phyloP scores from a whole-genome alignment of 2,329 filamentous ascomycete species.

The Phoma sp. region DNA sequence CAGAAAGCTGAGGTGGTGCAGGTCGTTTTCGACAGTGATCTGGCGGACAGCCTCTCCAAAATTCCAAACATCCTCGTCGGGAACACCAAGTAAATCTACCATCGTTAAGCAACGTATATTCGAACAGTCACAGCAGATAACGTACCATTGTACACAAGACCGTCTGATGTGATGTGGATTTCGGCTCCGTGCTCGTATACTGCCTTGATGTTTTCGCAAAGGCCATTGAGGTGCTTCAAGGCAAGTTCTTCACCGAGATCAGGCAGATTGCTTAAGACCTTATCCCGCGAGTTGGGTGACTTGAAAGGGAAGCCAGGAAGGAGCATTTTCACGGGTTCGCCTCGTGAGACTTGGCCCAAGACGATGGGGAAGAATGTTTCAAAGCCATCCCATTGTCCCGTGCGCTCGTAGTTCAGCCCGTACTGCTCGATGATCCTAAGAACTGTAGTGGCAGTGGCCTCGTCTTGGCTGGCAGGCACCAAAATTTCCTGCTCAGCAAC shows the following conservation, averaged over 20 bases:
- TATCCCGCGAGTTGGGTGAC: conserved; percentile 62
- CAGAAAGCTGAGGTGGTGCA: conserved; percentile 29
- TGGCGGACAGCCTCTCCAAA: conserved; percentile 35
- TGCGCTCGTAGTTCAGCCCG: conserved; percentile 34
- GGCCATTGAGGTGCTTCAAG: conserved; percentile 51
- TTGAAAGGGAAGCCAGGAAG: conserved; percentile 70
- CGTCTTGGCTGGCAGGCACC: neutral
- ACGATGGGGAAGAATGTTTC: conserved; percentile 31
- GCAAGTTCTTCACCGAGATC: conserved; percentile 56
- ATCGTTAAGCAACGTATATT: neutral
- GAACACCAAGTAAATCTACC: conserved; percentile 52
- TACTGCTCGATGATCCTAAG: conserved; percentile 33
- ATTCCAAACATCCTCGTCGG: conserved; percentile 54
- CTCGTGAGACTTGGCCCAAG: conserved; percentile 25
- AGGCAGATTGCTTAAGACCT: conserved; percentile 60
- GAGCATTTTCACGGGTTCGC: conserved; percentile 34
- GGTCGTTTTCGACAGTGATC: conserved; percentile 23
- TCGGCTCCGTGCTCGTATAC: conserved; percentile 53
- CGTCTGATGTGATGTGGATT: conserved; percentile 54
- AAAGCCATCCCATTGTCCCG: conserved; percentile 33
- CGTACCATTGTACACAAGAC: conserved; percentile 52
- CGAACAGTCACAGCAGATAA: neutral
- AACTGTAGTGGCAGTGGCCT: conserved; percentile 24
- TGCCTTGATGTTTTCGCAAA: conserved; percentile 51
- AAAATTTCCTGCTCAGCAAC: neutral